A percentile compares a stretch with the other conserved stretches of the same genome.
These are phyloP conservation scores for Verticillium tricorpus DNA, from an alignment of 2,329 filamentous ascomycete genomes.

Conservation along the genomic window DNA sequence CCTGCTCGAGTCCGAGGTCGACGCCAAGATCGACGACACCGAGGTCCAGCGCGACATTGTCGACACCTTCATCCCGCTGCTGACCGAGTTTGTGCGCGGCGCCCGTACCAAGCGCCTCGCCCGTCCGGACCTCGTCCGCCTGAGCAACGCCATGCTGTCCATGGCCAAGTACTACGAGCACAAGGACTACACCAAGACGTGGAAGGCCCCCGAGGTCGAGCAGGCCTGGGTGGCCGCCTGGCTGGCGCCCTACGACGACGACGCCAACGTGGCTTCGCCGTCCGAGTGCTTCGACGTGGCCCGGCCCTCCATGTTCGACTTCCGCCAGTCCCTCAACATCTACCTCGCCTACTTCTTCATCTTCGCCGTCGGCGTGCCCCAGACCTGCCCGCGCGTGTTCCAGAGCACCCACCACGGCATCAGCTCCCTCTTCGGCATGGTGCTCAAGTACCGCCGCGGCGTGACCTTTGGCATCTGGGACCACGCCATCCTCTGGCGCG, in stretches of 20 bases:
- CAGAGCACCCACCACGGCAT: constrained; percentile 60
- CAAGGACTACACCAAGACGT: constrained; percentile 45
- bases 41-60: constrained; percentile 40
- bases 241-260: constrained; percentile 38
- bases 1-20: constrained; percentile 45
- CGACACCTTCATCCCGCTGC: constrained; percentile 47
- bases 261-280: constrained; percentile 24
- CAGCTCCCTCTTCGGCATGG: constrained; percentile 55
- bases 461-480: constrained; percentile 61
- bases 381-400: constrained; percentile 55
- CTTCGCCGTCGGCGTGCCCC: constrained; percentile 53
- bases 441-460: constrained; percentile 56
- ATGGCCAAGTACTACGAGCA: constrained; percentile 47
- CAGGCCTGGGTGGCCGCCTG: constrained; percentile 44
- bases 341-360: constrained; percentile 46
- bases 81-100: constrained; percentile 44
- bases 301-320: constrained; percentile 28
- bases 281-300: constrained; percentile 26
- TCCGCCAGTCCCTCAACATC: constrained; percentile 27
- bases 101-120: constrained; percentile 39
- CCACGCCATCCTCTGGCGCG: constrained; percentile 58
- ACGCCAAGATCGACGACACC: constrained; percentile 37
- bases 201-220: constrained; percentile 40
- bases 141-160: constrained; percentile 42
- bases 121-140: constrained; percentile 37